Conservation (phyloP, 75 land plant genomes). For the Selaginella tamariscina region DNA sequence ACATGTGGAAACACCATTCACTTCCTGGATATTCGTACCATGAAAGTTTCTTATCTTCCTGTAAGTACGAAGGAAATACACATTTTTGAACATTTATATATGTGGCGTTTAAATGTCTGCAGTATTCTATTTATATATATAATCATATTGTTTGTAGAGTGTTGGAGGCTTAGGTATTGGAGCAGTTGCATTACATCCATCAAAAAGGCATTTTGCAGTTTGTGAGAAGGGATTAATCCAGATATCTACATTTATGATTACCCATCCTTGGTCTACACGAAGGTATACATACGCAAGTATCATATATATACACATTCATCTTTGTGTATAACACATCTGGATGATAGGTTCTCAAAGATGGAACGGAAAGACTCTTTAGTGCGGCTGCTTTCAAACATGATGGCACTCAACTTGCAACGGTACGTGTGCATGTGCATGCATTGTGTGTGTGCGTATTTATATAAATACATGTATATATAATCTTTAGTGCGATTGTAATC, state of each 20-base stretch:
- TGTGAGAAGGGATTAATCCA: constrained; percentile 30
- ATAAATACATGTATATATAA: background rate
- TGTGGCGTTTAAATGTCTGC: background rate
- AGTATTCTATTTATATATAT: background rate
- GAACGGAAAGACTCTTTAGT: constrained; percentile 26
- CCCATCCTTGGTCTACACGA: constrained; percentile 16
- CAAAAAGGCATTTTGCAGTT: constrained; percentile 23
- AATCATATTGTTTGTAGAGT: constrained; percentile 16
- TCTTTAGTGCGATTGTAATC: background rate
- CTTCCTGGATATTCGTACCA: constrained; percentile 21
- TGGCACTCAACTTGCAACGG: constrained; percentile 28
- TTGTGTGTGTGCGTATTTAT: no score
- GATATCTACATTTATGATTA: constrained; percentile 28
- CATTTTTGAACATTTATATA: background rate
- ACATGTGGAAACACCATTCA: constrained; percentile 31
- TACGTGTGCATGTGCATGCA: constrained; percentile 6
- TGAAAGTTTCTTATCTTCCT: constrained; percentile 14
- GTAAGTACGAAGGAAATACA: constrained; percentile 2
- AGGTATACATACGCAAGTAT: constrained; percentile 12
- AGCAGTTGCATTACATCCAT: constrained; percentile 28
- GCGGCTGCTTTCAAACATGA: constrained; percentile 28
- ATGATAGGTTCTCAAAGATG: constrained; percentile 25
- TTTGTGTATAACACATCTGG: no score
- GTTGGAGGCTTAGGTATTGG: constrained; percentile 30
- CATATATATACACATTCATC: background rate